A percentile compares a stretch with the other conserved stretches of the same genome.
Conservation (phyloP, 257 asterid species). For the Dorcoceras hygrometricum region DNA sequence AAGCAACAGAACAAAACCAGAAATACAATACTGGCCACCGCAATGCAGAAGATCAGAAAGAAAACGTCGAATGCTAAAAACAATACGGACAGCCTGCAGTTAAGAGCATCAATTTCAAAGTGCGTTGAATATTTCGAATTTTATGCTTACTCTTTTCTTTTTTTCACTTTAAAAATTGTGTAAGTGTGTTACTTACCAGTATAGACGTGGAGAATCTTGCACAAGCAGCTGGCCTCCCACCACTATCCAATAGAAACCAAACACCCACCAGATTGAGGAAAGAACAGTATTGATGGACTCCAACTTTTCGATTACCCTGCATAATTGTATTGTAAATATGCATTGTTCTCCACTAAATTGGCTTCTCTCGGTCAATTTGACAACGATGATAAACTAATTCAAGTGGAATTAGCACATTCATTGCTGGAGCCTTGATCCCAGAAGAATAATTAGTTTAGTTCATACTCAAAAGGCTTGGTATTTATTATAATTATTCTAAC, state of each 20-base stretch:
- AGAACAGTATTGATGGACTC: conserved; percentile 65
- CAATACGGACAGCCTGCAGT: conserved; percentile 77
- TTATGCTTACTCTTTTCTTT: not conserved
- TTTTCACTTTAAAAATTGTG: conserved; percentile 2
- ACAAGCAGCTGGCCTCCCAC: conserved; percentile 77
- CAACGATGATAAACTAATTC: not conserved
- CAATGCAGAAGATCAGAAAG: conserved; percentile 77
- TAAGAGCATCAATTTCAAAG: conserved; percentile 12
- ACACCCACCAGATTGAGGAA: conserved; percentile 91
- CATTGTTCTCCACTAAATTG: conserved; percentile 6
- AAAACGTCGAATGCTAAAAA: conserved; percentile 84
- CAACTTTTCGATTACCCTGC: conserved; percentile 66
- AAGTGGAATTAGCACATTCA: not conserved
- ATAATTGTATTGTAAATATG: not conserved
- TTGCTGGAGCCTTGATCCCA: not conserved
- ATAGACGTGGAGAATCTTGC: conserved; percentile 81
- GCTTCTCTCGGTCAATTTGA: conserved; percentile 5
- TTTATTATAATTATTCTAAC: not conserved
- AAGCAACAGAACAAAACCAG: conserved; percentile 66
- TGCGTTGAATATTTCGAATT: not conserved
- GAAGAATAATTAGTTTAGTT: not conserved
- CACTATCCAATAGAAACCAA: conserved; percentile 82
- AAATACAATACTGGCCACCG: conserved; percentile 64
- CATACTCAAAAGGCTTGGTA: not conserved
- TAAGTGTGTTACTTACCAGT: conserved; percentile 53